Conservation (phyloP, 2,329 filamentous ascomycete species). For the Fusarium anthophilum region DNA sequence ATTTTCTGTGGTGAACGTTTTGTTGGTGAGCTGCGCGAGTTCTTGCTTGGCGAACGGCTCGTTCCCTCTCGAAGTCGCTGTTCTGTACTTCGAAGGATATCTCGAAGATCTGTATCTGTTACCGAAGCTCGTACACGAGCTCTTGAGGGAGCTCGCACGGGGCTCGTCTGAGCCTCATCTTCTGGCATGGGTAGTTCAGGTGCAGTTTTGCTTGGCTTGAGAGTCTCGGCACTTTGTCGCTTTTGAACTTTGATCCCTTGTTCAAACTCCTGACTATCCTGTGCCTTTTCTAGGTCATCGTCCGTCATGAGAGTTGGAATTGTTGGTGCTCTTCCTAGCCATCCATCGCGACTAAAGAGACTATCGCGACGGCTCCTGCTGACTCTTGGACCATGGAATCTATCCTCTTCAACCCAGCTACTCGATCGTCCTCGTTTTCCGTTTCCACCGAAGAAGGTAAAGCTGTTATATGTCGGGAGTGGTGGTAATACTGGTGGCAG, state of each 20-base stretch:
- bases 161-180: conserved; percentile 17
- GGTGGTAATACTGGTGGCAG: conserved; percentile 47
- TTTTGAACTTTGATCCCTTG: conserved; percentile 30
- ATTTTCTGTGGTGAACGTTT: conserved; percentile 30
- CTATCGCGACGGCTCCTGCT: conserved; percentile 43
- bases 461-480: conserved; percentile 46
- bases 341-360: conserved; percentile 47
- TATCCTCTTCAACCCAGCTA: conserved; percentile 62
- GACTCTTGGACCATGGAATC: conserved; percentile 58
- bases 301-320: conserved; percentile 47
- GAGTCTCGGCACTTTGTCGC: conserved; percentile 14
- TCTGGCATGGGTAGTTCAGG: conserved; percentile 30
- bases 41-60: conserved; percentile 46
- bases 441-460: conserved; percentile 43
- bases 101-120: conserved; percentile 59
- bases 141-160: conserved; percentile 22
- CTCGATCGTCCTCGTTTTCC: conserved; percentile 39
- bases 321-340: conserved; percentile 49
- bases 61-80: conserved; percentile 56
- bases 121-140: conserved; percentile 37
- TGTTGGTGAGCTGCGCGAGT: conserved; percentile 33
- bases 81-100: conserved; percentile 64
- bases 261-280: conserved; percentile 15
- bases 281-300: conserved; percentile 39
- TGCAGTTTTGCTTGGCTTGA: conserved; percentile 35